Conservation (phyloP, 2,329 filamentous ascomycete species). For the Ophiostoma piceae region DNA sequence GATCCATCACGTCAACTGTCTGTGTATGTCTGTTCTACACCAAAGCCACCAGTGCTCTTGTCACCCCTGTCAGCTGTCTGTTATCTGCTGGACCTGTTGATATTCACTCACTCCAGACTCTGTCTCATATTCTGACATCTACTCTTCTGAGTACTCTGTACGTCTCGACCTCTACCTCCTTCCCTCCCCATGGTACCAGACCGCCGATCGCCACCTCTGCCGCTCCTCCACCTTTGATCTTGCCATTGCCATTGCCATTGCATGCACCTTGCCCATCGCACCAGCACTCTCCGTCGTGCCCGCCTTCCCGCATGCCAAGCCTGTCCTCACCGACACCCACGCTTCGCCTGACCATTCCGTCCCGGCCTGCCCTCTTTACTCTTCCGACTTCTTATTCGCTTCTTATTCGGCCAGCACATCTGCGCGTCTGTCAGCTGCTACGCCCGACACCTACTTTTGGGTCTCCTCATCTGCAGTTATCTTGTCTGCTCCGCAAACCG, state of each 20-base stretch:
- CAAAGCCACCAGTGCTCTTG: too few relatives aligned
- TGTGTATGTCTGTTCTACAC: too few relatives aligned
- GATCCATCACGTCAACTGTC: neutral
- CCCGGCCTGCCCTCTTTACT: neutral
- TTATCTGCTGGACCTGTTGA: neutral
- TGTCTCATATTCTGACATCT: neutral
- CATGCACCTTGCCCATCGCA: neutral
- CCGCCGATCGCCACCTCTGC: conserved; percentile 11
- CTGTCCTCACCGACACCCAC: conserved; percentile 11
- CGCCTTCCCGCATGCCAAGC: conserved; percentile 11
- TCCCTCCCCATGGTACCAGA: neutral
- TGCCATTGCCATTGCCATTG: neutral
- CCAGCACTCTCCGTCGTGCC: neutral
- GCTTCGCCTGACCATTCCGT: neutral
- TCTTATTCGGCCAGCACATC: neutral
- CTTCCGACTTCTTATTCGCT: neutral
- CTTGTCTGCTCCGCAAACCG: neutral
- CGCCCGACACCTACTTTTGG: neutral
- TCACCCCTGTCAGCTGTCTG: neutral
- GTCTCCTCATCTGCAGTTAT: neutral
- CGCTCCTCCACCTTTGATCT: neutral
- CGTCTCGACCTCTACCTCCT: too few relatives aligned
- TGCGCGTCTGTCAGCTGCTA: neutral
- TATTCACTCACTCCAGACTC: neutral
- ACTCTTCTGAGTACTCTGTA: too few relatives aligned